Evolutionary conservation across 1,284 basidiomycete genomes (phyloP).

Genomic region (Pyrrhoderma lamaoense): DNA sequence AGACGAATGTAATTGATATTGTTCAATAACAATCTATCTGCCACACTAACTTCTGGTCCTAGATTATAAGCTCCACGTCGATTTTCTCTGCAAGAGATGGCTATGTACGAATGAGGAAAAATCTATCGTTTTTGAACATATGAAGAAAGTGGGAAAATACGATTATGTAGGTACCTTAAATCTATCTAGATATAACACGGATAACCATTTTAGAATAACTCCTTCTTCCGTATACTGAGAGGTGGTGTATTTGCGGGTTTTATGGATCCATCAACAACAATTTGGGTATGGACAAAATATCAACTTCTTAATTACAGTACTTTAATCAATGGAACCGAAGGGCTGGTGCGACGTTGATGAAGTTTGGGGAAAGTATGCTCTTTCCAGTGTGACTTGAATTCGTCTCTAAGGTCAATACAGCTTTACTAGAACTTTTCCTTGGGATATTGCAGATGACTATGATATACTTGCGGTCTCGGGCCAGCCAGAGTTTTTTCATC

Average conservation of each 20-base stretch:
- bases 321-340: background rate
- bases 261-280: conserved; percentile 16
- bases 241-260: conserved; percentile 12
- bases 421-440: conserved; percentile 17
- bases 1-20: conserved; percentile 9
- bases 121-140: conserved; percentile 3
- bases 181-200: background rate
- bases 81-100: conserved; percentile 18
- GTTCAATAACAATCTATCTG: too few species aligned
- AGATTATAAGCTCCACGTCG: conserved; percentile 17
- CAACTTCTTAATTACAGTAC: background rate
- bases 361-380: conserved; percentile 18
- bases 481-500: conserved; percentile 13
- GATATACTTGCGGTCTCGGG: conserved; percentile 8
- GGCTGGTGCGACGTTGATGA: conserved; percentile 17
- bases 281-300: conserved; percentile 10
- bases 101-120: conserved; percentile 13
- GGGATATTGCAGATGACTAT: conserved; percentile 17
- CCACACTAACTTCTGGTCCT: background rate
- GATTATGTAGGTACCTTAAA: conserved; percentile 3
- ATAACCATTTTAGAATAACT: conserved; percentile 3
- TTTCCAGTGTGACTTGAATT: background rate
- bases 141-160: conserved; percentile 3
- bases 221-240: conserved; percentile 15
- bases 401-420: background rate